Base-by-base conservation (phyloP, 2,329 filamentous ascomycete genomes). In the Zymoseptoria ardabiliae region DNA sequence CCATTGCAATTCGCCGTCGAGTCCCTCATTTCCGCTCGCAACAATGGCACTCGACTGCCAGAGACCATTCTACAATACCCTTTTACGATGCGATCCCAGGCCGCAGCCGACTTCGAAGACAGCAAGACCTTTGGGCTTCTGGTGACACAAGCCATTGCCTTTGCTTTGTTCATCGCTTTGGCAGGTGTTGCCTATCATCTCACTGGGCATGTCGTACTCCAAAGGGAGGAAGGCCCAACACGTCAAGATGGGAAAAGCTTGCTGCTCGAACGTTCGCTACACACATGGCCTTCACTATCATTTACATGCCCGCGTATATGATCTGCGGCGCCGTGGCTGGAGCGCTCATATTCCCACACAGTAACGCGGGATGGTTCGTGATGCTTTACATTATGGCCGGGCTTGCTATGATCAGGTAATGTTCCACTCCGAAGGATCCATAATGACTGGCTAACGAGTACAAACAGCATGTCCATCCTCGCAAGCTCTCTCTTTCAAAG, bases 141-240 rank as follows among this genome's bases (percentile, higher is more conserved):
- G 59, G 86, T 88, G 66, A 84, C 87, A 64, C 88, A 90, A 82
- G 88, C 89, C 63, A 78, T 95, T 65, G 90, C 81, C 11, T 85
- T 94, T 21, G 85, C 85, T 1, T 89, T 94, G 68, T 85, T 94
- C 66, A 83, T 91, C 53, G 87, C 85, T 13, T 81, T 93, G 58
- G 85, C 92, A 55, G 90, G 89, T 58, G 82, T 96, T 25, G 86
- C 86, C 21, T 96, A 96, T 71, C 91, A 96, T 68, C 79, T 95
- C 59, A 89, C 90, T 0, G 91, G 91, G 2, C 85, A 91, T 68
- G 86, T 95, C 69, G 91, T 91, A 13, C 85, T 86, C 1, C 91
- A 96, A 74, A 81, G 91, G 57, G 91, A 96, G 76, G 81, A 84
- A n/a, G 91, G 91, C 87, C 89, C 0, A 88, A 88, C 56, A 80